A percentile compares a stretch with the other conserved stretches of the same genome.
These are phyloP conservation scores for Pascua guehoae DNA, from an alignment of 1,284 basidiomycete species.

Conservation along the genomic window DNA sequence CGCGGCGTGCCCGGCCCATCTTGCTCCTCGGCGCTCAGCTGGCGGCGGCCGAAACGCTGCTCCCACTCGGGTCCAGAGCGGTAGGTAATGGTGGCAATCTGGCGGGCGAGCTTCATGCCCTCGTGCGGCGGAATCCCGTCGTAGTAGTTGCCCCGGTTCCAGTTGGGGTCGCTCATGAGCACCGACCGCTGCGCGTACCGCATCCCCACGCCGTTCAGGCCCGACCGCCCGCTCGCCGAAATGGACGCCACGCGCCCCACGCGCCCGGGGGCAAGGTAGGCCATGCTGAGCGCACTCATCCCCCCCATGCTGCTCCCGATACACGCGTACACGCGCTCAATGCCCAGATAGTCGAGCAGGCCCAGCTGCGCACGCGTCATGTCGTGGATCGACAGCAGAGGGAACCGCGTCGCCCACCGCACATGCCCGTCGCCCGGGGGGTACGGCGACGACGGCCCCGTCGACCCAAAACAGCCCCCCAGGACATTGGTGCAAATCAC, in stretches of 20 bases:
- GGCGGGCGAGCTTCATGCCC: conserved; percentile 97
- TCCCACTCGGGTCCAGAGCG: conserved; percentile 99
- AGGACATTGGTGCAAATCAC: conserved; percentile 96
- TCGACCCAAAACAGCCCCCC: conserved; percentile 95
- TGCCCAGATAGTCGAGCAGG: conserved; percentile 78
- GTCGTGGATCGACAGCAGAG: conserved; percentile 88
- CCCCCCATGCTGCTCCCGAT: conserved; percentile 95
- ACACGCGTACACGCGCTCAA: conserved; percentile 82
- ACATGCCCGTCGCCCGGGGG: conserved; percentile 55
- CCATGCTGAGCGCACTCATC: conserved; percentile 96
- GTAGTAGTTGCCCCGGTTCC: conserved; percentile 99
- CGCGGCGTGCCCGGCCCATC: conserved; percentile 29
- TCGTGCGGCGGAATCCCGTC: conserved; percentile 89
- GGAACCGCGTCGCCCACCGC: conserved; percentile 86
- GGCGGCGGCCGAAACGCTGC: conserved; percentile 77
- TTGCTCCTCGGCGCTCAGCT: conserved; percentile 43
- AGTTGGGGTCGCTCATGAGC: conserved; percentile 98
- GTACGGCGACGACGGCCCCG: conserved; percentile 78
- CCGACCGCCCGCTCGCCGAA: conserved; percentile 87
- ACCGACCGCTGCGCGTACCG: conserved; percentile 85
- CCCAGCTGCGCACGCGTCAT: conserved; percentile 90
- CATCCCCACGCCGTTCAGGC: conserved; percentile 89
- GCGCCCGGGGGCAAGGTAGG: conserved; percentile 83
- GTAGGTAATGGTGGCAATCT: conserved; percentile 99
- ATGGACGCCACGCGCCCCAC: conserved; percentile 89